These are phyloP conservation scores for Beauveria scarabaeidicola DNA, from an alignment of 2,329 filamentous ascomycete genomes.

Conservation along the genomic window DNA sequence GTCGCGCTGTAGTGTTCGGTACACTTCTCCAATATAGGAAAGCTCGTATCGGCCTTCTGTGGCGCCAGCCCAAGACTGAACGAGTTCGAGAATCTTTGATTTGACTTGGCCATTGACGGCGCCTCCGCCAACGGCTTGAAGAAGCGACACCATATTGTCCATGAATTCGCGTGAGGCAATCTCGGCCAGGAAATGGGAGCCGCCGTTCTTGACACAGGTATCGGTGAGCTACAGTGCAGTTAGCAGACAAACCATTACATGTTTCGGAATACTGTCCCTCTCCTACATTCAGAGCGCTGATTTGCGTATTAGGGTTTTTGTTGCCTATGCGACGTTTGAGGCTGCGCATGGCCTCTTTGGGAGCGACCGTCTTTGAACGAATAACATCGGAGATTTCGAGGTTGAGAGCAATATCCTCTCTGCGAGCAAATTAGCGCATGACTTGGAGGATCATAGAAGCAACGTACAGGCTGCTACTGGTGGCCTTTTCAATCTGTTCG, in stretches of 20 bases:
- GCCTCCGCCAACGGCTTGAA: constrained; percentile 67
- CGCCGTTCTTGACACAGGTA: constrained; percentile 97
- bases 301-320: constrained; percentile 94
- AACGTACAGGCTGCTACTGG: constrained; percentile 79
- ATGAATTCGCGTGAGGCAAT: constrained; percentile 97
- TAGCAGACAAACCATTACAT: background rate
- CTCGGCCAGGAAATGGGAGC: constrained; percentile 87
- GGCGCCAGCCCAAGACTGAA: constrained; percentile 87
- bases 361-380: constrained; percentile 92
- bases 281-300: constrained; percentile 80
- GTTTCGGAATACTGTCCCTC: background rate
- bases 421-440: constrained; percentile 25
- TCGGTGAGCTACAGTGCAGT: constrained; percentile 65
- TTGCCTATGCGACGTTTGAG: constrained; percentile 90
- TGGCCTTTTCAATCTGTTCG: constrained; percentile 94
- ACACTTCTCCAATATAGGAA: constrained; percentile 81
- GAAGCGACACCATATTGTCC: constrained; percentile 87
- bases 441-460: background rate
- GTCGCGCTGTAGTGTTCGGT: constrained; percentile 71
- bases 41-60: constrained; percentile 78
- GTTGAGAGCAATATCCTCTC: constrained; percentile 94
- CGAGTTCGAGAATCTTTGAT: constrained; percentile 82
- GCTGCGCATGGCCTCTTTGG: constrained; percentile 96
- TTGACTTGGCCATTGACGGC: constrained; percentile 80
- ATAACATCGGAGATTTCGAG: constrained; percentile 98